phyloP scores from a whole-genome alignment of 208 protist genomes.

The Trichomonas gallinae region DNA sequence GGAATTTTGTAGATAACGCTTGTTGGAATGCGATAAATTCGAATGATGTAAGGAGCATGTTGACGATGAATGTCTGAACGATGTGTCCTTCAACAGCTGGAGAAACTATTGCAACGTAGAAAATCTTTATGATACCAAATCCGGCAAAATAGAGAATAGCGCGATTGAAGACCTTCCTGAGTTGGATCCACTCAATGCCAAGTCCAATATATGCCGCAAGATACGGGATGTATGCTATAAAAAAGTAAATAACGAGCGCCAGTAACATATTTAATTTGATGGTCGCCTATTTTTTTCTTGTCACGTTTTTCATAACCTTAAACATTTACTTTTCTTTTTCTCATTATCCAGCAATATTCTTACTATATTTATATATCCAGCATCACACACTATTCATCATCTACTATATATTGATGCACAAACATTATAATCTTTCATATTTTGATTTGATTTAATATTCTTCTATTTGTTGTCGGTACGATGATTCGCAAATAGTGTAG shows the following conservation, averaged over 20 bases:
- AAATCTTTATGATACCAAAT: not conserved
- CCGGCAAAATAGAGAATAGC: not conserved
- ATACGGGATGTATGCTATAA: not conserved
- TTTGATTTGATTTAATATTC: no score
- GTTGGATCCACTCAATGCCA: not conserved
- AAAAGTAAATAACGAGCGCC: not conserved
- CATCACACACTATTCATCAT: no score
- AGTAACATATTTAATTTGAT: not conserved
- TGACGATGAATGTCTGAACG: not conserved
- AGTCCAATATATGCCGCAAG: not conserved
- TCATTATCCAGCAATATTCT: no score
- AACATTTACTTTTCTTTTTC: no score
- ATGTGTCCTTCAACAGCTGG: not conserved
- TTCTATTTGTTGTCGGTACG: no score
- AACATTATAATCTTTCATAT: no score
- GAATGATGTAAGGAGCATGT: not conserved
- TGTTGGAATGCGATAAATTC: not conserved
- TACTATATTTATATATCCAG: no score
- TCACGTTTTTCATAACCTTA: no score
- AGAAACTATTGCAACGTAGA: not conserved
- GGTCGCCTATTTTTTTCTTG: no score
- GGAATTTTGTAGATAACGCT: not conserved
- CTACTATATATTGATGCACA: no score
- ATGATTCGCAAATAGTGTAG: no score
- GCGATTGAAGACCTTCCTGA: not conserved